Evolutionary conservation across 352 stramenopile genomes (phyloP).

Genomic region (Pythium plurisporium): DNA sequence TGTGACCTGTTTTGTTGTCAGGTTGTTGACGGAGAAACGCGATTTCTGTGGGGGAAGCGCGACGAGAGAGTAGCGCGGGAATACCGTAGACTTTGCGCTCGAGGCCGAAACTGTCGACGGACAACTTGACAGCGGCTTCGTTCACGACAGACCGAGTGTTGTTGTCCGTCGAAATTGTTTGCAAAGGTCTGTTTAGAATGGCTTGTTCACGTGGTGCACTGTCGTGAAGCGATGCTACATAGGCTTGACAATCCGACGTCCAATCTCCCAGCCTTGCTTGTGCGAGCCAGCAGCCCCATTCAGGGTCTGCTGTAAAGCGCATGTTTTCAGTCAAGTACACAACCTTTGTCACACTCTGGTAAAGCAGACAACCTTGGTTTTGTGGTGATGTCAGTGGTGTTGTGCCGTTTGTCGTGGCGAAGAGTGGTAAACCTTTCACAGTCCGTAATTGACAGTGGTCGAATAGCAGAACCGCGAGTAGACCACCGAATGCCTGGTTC

Average conservation of each 20-base stretch:
- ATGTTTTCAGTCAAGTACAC: constrained; percentile 23
- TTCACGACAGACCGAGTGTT: neutral
- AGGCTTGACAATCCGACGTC: neutral
- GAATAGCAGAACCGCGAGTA: constrained; percentile 7
- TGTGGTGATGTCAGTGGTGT: neutral
- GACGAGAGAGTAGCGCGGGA: neutral
- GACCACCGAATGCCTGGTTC: constrained; percentile 1
- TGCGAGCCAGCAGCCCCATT: constrained; percentile 20
- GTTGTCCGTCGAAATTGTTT: neutral
- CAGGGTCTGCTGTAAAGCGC: constrained; percentile 17
- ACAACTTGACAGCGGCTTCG: neutral
- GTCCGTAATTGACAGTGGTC: constrained; percentile 4
- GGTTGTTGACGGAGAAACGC: neutral
- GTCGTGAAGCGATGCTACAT: neutral
- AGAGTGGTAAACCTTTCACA: constrained; percentile 6
- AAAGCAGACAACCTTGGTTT: neutral
- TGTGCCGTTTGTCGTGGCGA: neutral
- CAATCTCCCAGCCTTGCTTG: constrained; percentile 10
- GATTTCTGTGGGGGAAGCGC: neutral
- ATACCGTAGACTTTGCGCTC: neutral
- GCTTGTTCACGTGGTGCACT: neutral
- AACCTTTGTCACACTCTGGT: constrained; percentile 20
- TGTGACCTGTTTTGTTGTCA: constrained; percentile 9
- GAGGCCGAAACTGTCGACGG: neutral
- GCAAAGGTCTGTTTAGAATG: neutral